Percentiles rank a stretch among this genome's conserved stretches.
Evolutionary conservation across 2,329 filamentous ascomycete genomes (phyloP).

Genomic region (Paramyrothecium roridum): DNA sequence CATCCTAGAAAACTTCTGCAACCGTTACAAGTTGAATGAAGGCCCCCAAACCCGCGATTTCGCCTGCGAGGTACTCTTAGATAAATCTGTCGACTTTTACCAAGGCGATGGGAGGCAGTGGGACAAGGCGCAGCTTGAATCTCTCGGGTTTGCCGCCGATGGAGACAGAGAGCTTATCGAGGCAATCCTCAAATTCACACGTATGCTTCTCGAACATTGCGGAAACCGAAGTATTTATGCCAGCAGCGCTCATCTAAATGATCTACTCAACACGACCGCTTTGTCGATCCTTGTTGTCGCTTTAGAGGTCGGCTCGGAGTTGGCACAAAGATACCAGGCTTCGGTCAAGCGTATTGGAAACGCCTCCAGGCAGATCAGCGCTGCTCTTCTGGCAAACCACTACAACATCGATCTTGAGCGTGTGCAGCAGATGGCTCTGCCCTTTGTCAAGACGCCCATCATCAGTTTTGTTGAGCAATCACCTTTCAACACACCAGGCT

Average conservation of each 20-base stretch:
- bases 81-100: conserved; percentile 49
- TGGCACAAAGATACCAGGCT: conserved; percentile 90
- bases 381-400: conserved; percentile 76
- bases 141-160: conserved; percentile 65
- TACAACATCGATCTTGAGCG: conserved; percentile 78
- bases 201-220: conserved; percentile 87
- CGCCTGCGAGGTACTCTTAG: conserved; percentile 59
- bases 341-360: conserved; percentile 75
- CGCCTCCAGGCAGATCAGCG: conserved; percentile 63
- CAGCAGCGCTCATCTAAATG: conserved; percentile 86
- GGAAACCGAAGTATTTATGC: conserved; percentile 95
- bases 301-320: conserved; percentile 75
- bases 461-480: conserved; percentile 49
- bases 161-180: conserved; percentile 81
- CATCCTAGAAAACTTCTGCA: conserved; percentile 78
- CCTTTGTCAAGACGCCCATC: conserved; percentile 72
- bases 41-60: conserved; percentile 82
- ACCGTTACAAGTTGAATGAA: conserved; percentile 73
- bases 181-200: conserved; percentile 78
- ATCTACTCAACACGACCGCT: conserved; percentile 84
- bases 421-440: conserved; percentile 77
- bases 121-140: conserved; percentile 42
- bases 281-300: conserved; percentile 74
- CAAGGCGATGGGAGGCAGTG: conserved; percentile 46
- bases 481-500: conserved; percentile 50